Percentiles rank a stretch among this genome's conserved stretches.
Evolutionary conservation across 2,329 filamentous ascomycete genomes (phyloP).

Genomic region (Aspergillus sp.): DNA sequence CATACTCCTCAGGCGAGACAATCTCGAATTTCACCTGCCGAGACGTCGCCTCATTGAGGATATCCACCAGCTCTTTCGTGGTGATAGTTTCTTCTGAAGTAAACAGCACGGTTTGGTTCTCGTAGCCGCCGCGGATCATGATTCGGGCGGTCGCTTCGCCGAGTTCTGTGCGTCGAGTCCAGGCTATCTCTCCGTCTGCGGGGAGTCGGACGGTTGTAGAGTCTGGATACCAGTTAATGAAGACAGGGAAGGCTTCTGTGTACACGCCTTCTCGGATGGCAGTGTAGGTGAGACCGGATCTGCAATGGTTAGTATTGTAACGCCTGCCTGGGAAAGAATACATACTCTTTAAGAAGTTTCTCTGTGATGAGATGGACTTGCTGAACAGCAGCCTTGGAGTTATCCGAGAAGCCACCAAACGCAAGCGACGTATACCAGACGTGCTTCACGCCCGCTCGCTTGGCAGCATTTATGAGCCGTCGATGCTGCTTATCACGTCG

Average conservation of each 20-base stretch:
- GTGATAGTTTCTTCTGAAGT: constrained; percentile 39
- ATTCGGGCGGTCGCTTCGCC: constrained; percentile 56
- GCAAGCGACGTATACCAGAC: constrained; percentile 62
- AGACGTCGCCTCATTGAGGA: constrained; percentile 39
- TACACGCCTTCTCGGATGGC: constrained; percentile 61
- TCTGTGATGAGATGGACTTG: constrained; percentile 60
- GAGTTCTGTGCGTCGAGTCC: constrained; percentile 54
- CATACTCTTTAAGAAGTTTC: constrained; percentile 46
- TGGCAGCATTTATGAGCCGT: constrained; percentile 56
- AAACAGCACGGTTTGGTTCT: constrained; percentile 39
- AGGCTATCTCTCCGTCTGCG: constrained; percentile 49
- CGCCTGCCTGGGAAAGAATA: background rate
- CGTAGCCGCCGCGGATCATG: constrained; percentile 43
- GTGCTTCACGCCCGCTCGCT: constrained; percentile 51
- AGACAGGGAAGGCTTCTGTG: constrained; percentile 60
- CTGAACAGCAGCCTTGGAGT: constrained; percentile 54
- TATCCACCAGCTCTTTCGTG: constrained; percentile 35
- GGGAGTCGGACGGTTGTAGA: constrained; percentile 31
- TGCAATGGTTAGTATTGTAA: constrained; percentile 10
- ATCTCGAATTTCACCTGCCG: constrained; percentile 33
- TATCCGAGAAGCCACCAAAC: constrained; percentile 49
- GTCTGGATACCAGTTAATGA: constrained; percentile 48
- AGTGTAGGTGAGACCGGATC: constrained; percentile 50
- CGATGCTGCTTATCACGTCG: constrained; percentile 48
- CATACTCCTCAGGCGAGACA: constrained; percentile 37